phyloP scores from a whole-genome alignment of 306 rosid species.

The Prunus kanzakura region DNA sequence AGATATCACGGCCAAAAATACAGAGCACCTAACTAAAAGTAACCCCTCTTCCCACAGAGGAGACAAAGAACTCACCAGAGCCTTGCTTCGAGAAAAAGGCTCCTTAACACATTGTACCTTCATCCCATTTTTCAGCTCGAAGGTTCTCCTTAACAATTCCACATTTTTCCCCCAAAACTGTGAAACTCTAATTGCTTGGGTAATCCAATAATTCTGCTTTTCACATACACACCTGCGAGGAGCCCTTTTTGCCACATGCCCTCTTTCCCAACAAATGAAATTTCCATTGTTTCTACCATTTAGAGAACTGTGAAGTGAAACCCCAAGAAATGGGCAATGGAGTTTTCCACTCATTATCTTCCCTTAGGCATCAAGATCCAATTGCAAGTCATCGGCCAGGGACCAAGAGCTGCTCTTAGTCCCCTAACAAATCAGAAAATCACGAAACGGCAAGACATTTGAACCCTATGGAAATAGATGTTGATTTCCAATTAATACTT shows the following conservation, averaged over 20 bases:
- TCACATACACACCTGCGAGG: slow-evolving; percentile 39
- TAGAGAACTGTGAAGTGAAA: slow-evolving; percentile 41
- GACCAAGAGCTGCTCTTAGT: slow-evolving; percentile 60
- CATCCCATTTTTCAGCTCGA: slow-evolving; percentile 38
- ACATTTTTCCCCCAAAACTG: slow-evolving; percentile 60
- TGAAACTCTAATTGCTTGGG: slow-evolving; percentile 53
- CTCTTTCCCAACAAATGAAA: slow-evolving; percentile 34
- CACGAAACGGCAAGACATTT: slow-evolving; percentile 19
- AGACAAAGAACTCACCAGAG: slow-evolving; percentile 44
- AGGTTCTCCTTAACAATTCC: slow-evolving; percentile 47
- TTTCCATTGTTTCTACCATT: slow-evolving; percentile 29
- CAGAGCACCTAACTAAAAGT: slow-evolving; percentile 68
- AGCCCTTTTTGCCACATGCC: slow-evolving; percentile 30
- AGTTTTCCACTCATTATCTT: slow-evolving; percentile 54
- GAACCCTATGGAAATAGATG: slow-evolving; percentile 16
- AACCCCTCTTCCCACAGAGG: slow-evolving; percentile 72
- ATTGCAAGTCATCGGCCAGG: slow-evolving; percentile 36
- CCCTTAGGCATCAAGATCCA: slow-evolving; percentile 27
- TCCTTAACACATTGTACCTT: slow-evolving; percentile 61
- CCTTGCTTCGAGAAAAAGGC: slow-evolving; percentile 46
- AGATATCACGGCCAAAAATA: slow-evolving; percentile 58
- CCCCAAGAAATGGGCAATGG: slow-evolving; percentile 56
- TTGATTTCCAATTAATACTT: not conserved
- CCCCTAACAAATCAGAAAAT: slow-evolving; percentile 36
- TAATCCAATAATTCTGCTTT: slow-evolving; percentile 42